A percentile compares a stretch with the other conserved stretches of the same genome.
Conservation (phyloP, 1,284 basidiomycete species). For the Pseudozyma thailandica region DNA sequence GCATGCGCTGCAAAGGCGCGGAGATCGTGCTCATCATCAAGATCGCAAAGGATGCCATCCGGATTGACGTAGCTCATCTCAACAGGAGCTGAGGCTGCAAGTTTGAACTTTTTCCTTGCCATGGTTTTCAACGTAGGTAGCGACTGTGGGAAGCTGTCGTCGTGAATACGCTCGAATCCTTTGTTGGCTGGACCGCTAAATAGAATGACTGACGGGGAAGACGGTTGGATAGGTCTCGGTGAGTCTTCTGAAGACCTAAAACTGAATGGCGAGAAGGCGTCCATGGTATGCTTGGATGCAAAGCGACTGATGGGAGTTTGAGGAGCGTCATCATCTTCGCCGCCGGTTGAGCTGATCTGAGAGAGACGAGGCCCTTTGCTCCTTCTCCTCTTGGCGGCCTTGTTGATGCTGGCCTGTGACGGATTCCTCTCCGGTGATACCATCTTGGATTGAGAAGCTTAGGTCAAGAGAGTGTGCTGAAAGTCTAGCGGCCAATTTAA, state of each 20-base stretch:
- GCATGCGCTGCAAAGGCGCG: constrained; percentile 51
- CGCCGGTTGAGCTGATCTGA: not conserved
- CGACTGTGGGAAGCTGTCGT: constrained; percentile 31
- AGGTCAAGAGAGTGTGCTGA: not conserved
- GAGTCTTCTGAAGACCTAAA: constrained; percentile 20
- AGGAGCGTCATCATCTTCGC: constrained; percentile 2
- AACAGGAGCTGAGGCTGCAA: constrained; percentile 23
- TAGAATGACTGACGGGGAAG: constrained; percentile 36
- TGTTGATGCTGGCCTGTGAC: not conserved
- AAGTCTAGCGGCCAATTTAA: too few relatives aligned
- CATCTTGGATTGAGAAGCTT: not conserved
- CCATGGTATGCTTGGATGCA: constrained; percentile 1
- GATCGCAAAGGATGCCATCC: constrained; percentile 45
- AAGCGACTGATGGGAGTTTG: constrained; percentile 29
- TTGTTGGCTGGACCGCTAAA: constrained; percentile 33
- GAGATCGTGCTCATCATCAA: constrained; percentile 54
- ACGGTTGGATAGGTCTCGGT: constrained; percentile 10
- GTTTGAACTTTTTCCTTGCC: constrained; percentile 36
- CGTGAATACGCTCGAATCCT: constrained; percentile 40
- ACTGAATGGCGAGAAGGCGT: constrained; percentile 26
- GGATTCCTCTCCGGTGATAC: not conserved
- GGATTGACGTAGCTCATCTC: constrained; percentile 50
- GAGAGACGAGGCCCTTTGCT: constrained; percentile 3
- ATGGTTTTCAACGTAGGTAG: constrained; percentile 20
- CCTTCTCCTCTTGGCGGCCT: not conserved